These are phyloP conservation scores for Ordospora pajunii DNA, from an alignment of 371 early-diverging fungal species.

Conservation along the genomic window DNA sequence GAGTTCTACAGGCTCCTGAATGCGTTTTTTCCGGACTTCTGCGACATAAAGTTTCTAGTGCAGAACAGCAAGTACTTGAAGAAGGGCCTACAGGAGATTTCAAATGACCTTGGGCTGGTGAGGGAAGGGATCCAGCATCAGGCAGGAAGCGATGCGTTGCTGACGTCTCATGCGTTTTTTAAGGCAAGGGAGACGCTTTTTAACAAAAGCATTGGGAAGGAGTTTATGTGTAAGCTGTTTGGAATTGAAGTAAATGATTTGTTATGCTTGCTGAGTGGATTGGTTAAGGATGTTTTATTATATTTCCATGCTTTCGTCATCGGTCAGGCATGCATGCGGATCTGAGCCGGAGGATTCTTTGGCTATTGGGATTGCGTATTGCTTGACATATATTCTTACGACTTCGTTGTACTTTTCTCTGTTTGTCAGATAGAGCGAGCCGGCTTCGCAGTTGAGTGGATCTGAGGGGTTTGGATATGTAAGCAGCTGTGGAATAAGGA, in stretches of 20 bases:
- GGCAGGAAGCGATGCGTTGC: conserved; percentile 91
- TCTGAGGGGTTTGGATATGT: conserved; percentile 96
- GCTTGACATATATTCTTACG: conserved; percentile 44
- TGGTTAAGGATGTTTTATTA: neutral
- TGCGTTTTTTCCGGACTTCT: conserved; percentile 87
- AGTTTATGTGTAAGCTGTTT: conserved; percentile 48
- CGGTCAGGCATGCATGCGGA: neutral
- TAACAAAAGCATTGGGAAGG: conserved; percentile 65
- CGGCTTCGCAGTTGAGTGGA: conserved; percentile 97
- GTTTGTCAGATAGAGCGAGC: conserved; percentile 84
- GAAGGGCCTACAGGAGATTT: conserved; percentile 95
- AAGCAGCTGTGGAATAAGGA: conserved; percentile 88
- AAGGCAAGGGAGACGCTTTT: conserved; percentile 84
- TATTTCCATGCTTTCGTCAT: conserved; percentile 26
- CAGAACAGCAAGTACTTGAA: conserved; percentile 83
- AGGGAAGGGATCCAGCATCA: conserved; percentile 96
- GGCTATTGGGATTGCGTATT: conserved; percentile 43
- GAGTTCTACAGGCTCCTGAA: conserved; percentile 84
- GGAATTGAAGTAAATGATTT: conserved; percentile 49
- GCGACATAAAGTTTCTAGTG: conserved; percentile 95
- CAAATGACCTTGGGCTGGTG: conserved; percentile 76
- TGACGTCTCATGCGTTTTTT: conserved; percentile 88
- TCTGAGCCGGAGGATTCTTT: conserved; percentile 16
- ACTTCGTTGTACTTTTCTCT: conserved; percentile 70
- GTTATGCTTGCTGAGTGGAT: neutral